Conservation (phyloP, 1,139 yeast species). For the Casaregolazyma suthepensis region DNA sequence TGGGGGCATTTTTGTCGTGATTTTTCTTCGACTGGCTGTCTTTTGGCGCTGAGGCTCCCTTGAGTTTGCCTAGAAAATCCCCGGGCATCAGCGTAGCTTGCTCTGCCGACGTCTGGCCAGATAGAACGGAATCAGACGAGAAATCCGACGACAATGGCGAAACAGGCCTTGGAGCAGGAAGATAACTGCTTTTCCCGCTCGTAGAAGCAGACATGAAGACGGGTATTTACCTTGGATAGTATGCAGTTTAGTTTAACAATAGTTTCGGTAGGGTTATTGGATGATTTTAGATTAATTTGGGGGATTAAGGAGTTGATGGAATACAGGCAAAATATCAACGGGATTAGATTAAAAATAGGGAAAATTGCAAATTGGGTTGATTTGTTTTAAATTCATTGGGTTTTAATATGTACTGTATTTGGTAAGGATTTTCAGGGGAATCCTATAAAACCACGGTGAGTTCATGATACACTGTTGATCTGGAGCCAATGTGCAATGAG, state of each 20-base stretch:
- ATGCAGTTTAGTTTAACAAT: background rate
- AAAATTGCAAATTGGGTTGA: background rate
- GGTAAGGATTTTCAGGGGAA: background rate
- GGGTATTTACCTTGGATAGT: background rate
- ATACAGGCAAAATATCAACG: background rate
- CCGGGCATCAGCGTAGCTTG: background rate
- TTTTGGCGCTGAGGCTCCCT: background rate
- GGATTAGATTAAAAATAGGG: background rate
- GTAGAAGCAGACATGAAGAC: background rate
- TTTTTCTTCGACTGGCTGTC: background rate
- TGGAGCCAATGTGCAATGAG: background rate
- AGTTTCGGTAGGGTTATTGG: background rate
- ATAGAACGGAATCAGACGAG: constrained; percentile 2
- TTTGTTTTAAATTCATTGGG: too few species aligned
- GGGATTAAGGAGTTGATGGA: background rate
- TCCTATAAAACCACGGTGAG: background rate
- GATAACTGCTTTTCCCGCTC: constrained; percentile 1
- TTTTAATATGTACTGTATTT: background rate
- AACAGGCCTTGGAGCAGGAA: constrained; percentile 9
- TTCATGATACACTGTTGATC: background rate
- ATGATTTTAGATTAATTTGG: background rate
- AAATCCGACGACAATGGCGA: constrained; percentile 8
- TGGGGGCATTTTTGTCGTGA: background rate
- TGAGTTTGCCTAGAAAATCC: background rate
- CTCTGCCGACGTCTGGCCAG: background rate